Base-by-base conservation (phyloP, 208 protist species). In the Leishmania arabica region DNA sequence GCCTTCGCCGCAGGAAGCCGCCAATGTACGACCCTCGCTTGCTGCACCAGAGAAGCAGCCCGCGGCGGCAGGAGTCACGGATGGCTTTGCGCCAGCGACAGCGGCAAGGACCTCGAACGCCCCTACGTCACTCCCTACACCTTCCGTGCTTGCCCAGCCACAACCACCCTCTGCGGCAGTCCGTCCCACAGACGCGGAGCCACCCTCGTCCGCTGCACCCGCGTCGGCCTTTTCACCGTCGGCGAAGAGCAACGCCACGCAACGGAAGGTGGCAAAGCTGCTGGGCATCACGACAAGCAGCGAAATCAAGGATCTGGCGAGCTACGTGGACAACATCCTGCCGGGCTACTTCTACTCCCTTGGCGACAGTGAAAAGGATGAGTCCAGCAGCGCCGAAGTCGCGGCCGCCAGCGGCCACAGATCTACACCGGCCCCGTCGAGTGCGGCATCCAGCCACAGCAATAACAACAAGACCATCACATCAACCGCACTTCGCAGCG, bases 261-360 rank as follows among this genome's bases (percentile, higher is more conserved):
- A 86, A 58, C 77, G 82, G 49, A 81, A 79, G 68, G 82, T 86
- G 58, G 77, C 82, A 45, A 86, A 87, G 80, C 76, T 95, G 47
- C 86, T 95, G 31, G 92, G 91, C 73, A 88, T 93, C 78, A 90
- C 80, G 2, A 81, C 93, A 2, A 90, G 92, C 80, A 83, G 87
- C 65, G 87, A 91, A 47, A 84, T 95, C 70, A 84, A 88, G 40
- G 88, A 93, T 24, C 79, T 95, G 53, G 86, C 92, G 24, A 77
- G 86, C 37, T 95, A 95, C 75, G 88, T 93, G 64, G 87, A 94
- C 68, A 84, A 89, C 47, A 81, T 86, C 24, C 82, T 92, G 37
- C 92, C 90, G 0, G 87, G 85, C 13, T 89, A 79, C 64, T 85
- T 91, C 77, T 83, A 72, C 69, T 81, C 13, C 69, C 47, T 79